Conservation (phyloP, 331 rosid genomes). For the Acacia concinna region DNA sequence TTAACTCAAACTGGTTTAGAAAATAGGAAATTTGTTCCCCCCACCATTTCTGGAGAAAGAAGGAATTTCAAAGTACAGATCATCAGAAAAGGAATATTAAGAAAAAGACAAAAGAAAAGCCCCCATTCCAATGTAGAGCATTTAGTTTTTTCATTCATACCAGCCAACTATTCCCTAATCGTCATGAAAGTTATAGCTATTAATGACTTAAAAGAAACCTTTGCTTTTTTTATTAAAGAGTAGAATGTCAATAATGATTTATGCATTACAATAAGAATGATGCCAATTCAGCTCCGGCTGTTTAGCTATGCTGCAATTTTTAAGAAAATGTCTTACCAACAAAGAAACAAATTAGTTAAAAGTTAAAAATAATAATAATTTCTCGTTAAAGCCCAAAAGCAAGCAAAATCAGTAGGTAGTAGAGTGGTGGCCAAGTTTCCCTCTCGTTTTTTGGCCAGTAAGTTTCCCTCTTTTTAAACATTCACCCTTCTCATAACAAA, state of each 20-base stretch:
- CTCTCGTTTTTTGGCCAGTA: no score
- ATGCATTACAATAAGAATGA: background rate
- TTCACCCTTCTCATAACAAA: background rate
- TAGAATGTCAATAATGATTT: background rate
- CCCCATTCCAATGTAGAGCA: background rate
- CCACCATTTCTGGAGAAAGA: background rate
- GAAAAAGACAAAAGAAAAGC: background rate
- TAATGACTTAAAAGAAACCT: background rate
- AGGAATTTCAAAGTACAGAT: background rate
- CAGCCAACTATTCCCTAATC: background rate
- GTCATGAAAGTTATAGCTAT: background rate
- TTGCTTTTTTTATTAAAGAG: background rate
- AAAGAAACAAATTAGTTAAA: background rate
- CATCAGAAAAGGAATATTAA: background rate
- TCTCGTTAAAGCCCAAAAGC: background rate
- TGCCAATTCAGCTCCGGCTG: background rate
- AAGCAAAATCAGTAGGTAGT: background rate
- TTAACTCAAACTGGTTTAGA: constrained; percentile 1
- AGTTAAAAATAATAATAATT: background rate
- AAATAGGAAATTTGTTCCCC: constrained; percentile 13
- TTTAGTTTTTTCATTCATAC: background rate
- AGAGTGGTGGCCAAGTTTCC: background rate
- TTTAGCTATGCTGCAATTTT: background rate
- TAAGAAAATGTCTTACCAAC: background rate
- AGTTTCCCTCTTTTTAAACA: background rate